Percentiles rank a stretch among this genome's conserved stretches.
phyloP scores from a whole-genome alignment of 1,284 basidiomycete genomes.

The Melampsora americana region DNA sequence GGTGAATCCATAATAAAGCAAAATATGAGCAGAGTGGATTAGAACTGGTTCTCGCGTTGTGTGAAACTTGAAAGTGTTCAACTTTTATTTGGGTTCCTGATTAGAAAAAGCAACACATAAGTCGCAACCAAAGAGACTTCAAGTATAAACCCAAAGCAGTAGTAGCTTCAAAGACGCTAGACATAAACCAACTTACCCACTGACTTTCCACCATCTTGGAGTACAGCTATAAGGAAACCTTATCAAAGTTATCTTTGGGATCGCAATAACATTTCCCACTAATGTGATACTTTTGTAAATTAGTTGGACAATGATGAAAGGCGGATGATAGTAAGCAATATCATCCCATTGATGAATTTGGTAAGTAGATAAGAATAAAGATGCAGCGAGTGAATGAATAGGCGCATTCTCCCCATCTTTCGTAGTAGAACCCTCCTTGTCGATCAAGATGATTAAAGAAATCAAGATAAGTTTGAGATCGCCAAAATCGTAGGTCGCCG shows the following conservation, averaged over 20 bases:
- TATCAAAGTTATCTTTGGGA: slow-evolving; percentile 20
- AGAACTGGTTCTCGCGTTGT: no score
- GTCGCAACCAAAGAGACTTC: no score
- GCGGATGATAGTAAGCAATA: slow-evolving; percentile 45
- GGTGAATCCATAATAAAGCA: no score
- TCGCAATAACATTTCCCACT: slow-evolving; percentile 23
- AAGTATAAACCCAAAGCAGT: no score
- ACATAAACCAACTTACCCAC: background rate
- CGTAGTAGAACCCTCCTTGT: slow-evolving; percentile 79
- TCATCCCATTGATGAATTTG: slow-evolving; percentile 61
- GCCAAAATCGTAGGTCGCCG: slow-evolving; percentile 69
- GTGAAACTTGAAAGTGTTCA: no score
- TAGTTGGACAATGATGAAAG: slow-evolving; percentile 12
- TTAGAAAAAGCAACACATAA: no score
- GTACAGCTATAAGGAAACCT: slow-evolving; percentile 2
- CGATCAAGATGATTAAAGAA: slow-evolving; percentile 75
- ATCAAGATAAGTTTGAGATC: slow-evolving; percentile 68
- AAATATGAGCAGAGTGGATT: no score
- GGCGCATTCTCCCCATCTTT: slow-evolving; percentile 87
- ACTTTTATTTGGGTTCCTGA: no score
- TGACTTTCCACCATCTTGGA: background rate
- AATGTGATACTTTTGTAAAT: background rate
- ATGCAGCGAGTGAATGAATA: slow-evolving; percentile 74
- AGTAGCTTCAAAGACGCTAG: no score
- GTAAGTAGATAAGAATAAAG: slow-evolving; percentile 67